Evolutionary conservation across 768 basidiomycete species (phyloP), one percentile per base, ranked within the genome.

Genomic region (Gymnopilus dilepis): DNA sequence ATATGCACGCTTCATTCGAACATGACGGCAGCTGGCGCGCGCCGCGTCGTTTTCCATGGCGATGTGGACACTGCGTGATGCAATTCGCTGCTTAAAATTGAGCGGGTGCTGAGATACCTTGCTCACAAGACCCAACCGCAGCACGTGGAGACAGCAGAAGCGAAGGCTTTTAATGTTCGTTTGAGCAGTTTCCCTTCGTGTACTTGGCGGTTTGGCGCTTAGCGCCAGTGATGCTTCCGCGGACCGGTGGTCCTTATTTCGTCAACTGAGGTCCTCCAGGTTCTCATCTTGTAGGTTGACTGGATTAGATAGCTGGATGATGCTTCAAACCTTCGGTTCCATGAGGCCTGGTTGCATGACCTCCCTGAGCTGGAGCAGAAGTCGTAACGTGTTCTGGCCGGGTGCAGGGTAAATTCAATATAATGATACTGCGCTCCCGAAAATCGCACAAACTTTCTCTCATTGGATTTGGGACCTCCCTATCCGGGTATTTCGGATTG

Each of bases 351-450:
- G n/a, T n/a, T 3, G 5, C 34, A 11, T 26, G 13, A 26, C 15
- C 26, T 26, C 7, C 26, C 8, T n/a, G 17, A 31, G 17, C 15
- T 28, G 5, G 47, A 30, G 47, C n/a, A 50, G 7, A 31, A 30
- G 2, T 4, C 7, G 47, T 12, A 28, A 28, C 31, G 15, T n/a
- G 6, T 50, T 50, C 47, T 31, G 28, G n/a, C 47, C 47, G 47
- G 28, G 47, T 50, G 28, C 28, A 50, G 47, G 7, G 47, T 50
- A 30, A 47, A 47, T 47, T 26, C 43, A 26, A 47, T 13, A 47
- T 50, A 50, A 30, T 50, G 28, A 50, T 50, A 50, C 47, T 31
- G 47, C 47, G 47, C 30, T 28, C 47, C 47, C n/a, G 22, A 47
- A 22, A 28, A 30, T 6, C 19, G 28, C 15, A 19, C 19, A 50